Conservation (phyloP, 78 protist genomes). For the Dictyostelium firmibasis region DNA sequence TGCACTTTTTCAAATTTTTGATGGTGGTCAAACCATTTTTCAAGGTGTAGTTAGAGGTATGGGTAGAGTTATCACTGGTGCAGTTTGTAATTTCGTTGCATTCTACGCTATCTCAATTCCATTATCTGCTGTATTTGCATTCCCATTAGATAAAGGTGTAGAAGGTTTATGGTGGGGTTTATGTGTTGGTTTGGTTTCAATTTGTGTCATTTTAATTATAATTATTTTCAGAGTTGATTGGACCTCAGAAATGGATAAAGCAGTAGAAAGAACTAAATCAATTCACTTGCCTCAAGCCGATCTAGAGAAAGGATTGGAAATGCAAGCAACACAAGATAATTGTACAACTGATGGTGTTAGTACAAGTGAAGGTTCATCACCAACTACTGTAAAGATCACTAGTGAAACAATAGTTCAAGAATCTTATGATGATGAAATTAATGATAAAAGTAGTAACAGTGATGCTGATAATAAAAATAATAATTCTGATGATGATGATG, state of each 20-base stretch:
- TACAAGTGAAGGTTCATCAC: neutral
- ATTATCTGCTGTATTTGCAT: neutral
- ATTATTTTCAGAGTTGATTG: conserved; percentile 25
- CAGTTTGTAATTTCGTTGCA: conserved; percentile 51
- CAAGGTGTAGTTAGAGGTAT: conserved; percentile 74
- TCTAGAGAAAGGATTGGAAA: neutral
- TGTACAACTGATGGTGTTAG: neutral
- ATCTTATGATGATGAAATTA: neutral
- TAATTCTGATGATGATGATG: neutral
- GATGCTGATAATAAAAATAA: neutral
- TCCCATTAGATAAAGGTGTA: conserved; percentile 28
- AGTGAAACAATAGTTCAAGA: neutral
- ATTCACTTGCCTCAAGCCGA: neutral
- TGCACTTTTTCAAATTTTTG: conserved; percentile 64
- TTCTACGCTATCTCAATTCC: conserved; percentile 64
- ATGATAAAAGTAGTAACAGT: neutral
- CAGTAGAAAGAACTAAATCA: neutral
- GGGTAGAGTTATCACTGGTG: conserved; percentile 62
- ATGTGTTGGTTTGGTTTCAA: conserved; percentile 49
- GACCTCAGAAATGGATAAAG: neutral
- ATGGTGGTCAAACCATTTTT: conserved; percentile 76
- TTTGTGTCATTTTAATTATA: conserved; percentile 3
- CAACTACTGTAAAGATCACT: neutral
- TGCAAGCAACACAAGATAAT: neutral
- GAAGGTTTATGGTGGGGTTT: conserved; percentile 79